Conservation (phyloP, 2,329 filamentous ascomycete species). For the Rutstroemia sp. region DNA sequence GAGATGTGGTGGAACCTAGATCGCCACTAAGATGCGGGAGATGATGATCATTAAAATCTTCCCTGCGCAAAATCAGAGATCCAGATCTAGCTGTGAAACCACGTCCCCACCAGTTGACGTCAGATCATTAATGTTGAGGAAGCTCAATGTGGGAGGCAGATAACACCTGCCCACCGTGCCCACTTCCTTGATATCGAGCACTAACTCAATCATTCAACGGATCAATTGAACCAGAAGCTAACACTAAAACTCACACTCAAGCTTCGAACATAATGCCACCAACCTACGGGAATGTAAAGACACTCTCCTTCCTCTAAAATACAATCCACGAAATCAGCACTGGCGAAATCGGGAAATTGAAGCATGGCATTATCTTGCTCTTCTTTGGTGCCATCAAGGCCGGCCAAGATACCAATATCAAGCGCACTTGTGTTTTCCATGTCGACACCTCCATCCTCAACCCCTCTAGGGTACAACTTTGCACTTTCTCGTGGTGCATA, state of each 20-base stretch:
- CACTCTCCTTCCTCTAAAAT: constrained; percentile 76
- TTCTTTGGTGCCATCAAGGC: constrained; percentile 39
- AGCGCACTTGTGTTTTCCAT: constrained; percentile 86
- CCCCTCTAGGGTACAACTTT: constrained; percentile 52
- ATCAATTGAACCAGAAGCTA: constrained; percentile 85
- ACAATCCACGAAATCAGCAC: constrained; percentile 51
- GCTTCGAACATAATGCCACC: constrained; percentile 96
- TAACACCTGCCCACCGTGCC: background rate
- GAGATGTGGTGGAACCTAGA: too few relatives aligned
- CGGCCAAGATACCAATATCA: constrained; percentile 66
- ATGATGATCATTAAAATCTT: too few relatives aligned
- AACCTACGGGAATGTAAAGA: constrained; percentile 84
- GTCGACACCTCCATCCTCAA: constrained; percentile 62
- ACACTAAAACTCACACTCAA: constrained; percentile 86
- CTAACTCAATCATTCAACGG: background rate
- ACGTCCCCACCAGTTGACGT: too few relatives aligned
- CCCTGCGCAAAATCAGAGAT: too few relatives aligned
- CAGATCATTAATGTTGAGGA: too few relatives aligned
- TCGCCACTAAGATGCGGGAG: too few relatives aligned
- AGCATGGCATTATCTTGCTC: constrained; percentile 13
- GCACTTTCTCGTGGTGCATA: constrained; percentile 62
- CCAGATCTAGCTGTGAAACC: too few relatives aligned
- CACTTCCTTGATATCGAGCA: background rate
- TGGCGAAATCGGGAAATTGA: constrained; percentile 18
- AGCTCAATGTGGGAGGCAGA: too few relatives aligned